Percentiles rank a stretch among this genome's conserved stretches.
Evolutionary conservation across 2,329 filamentous ascomycete species (phyloP).

Genomic region (Aspergillus intermedius): DNA sequence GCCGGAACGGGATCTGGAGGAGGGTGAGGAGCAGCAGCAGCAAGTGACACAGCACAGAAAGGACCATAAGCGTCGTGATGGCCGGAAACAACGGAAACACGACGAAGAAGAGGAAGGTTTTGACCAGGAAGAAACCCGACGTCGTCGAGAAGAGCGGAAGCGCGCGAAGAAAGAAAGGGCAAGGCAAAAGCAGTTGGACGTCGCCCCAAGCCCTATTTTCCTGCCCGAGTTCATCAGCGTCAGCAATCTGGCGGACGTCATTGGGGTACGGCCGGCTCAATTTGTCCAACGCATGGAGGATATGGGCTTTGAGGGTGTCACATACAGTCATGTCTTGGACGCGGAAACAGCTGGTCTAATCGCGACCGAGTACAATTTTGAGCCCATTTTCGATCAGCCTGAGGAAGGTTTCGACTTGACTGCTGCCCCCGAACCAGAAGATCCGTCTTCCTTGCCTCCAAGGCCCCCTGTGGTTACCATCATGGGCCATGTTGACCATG

Average conservation of each 20-base stretch:
- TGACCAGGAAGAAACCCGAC: conserved; percentile 29
- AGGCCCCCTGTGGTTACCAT: conserved; percentile 95
- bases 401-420: conserved; percentile 59
- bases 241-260: conserved; percentile 67
- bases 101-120: conserved; percentile 27
- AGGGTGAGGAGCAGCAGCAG: conserved; percentile 7
- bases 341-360: conserved; percentile 85
- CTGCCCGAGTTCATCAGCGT: conserved; percentile 90
- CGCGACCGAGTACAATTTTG: conserved; percentile 86
- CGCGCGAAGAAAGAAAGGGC: conserved; percentile 35
- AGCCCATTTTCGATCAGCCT: conserved; percentile 64
- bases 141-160: conserved; percentile 38
- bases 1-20: conserved; percentile 25
- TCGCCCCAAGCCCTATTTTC: conserved; percentile 56
- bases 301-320: conserved; percentile 82
- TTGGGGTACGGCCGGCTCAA: conserved; percentile 62
- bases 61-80: conserved; percentile 3
- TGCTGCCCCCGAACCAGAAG: conserved; percentile 61
- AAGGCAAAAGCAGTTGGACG: conserved; percentile 29
- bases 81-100: conserved; percentile 16
- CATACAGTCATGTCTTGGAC: conserved; percentile 77
- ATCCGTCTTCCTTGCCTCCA: conserved; percentile 60
- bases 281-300: conserved; percentile 73
- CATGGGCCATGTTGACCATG: conserved; percentile 98
- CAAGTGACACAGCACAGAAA: not conserved